A percentile compares a stretch with the other conserved stretches of the same genome.
These are phyloP conservation scores for Nymphaea thermarum DNA, from an alignment of 164 flowering plant genomes.

Conservation along the genomic window DNA sequence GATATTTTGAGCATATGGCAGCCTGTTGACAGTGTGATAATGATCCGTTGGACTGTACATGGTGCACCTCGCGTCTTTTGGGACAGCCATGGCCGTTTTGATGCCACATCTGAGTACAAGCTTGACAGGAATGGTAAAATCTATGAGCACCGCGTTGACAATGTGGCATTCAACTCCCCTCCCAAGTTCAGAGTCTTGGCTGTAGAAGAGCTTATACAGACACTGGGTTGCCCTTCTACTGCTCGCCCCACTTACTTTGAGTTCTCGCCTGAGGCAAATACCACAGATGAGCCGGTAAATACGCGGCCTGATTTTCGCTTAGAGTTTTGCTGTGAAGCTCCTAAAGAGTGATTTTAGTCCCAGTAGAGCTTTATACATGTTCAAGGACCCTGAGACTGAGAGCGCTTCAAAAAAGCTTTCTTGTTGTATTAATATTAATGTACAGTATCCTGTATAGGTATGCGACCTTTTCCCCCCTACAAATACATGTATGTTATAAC, in stretches of 20 bases:
- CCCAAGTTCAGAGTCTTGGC: conserved; percentile 49
- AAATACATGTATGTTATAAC: too few species aligned
- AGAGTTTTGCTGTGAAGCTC: neutral
- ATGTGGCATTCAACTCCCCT: conserved; percentile 56
- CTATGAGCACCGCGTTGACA: conserved; percentile 70
- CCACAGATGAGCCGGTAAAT: neutral
- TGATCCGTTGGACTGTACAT: conserved; percentile 75
- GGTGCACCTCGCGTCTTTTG: conserved; percentile 76
- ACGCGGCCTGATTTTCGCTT: neutral
- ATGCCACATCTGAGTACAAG: conserved; percentile 75
- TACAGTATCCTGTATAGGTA: too few species aligned
- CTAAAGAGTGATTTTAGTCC: neutral
- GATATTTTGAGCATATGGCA: conserved; percentile 70
- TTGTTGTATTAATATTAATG: too few species aligned
- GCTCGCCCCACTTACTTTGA: conserved; percentile 77
- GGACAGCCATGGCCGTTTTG: conserved; percentile 75
- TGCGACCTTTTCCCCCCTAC: too few species aligned
- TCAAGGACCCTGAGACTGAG: too few species aligned
- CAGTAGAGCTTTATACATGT: too few species aligned
- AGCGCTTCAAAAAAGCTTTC: too few species aligned
- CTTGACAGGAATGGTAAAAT: conserved; percentile 81
- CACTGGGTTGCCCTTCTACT: conserved; percentile 57
- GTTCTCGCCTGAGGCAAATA: conserved; percentile 17
- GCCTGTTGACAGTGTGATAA: conserved; percentile 54
- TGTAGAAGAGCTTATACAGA: conserved; percentile 45